Base-by-base conservation (phyloP, 192 early-diverging fungal species). In the Backusella tarrabulga region DNA sequence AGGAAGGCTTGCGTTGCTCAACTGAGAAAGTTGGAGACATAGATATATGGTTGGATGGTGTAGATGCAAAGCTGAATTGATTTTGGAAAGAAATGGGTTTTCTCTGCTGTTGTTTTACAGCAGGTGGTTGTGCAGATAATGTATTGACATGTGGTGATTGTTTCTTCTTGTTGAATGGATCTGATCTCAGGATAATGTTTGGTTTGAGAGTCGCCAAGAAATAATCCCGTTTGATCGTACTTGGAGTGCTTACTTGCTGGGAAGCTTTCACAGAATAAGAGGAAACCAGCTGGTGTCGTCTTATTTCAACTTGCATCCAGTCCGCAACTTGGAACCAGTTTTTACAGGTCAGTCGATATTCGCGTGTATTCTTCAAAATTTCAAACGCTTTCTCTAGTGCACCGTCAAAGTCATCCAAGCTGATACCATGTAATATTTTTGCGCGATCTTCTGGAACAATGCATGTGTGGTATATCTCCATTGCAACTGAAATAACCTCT, bases 231-330 rank as follows among this genome's bases (percentile, higher is more conserved):
- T 38, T 15, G 15, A 23, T 66, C 14, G 42, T 11, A 2, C 17
- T 78, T 52, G 19, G n/a, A 17, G 73, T 23, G 52, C 56, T 19
- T 79, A 69, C 6, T 67, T 41, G 38, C 44, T 36, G 17, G 15
- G 34, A 74, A 2, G 19, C 8, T 23, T 66, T 29, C 21, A 36
- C 74, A 67, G 67, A 34, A 23, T 68, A 72, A 21, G 75, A 72
- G 15, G 42, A 42, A 19, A 40, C 60, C 3, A 77, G 21, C 1
- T 71, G 46, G 34, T 77, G 76, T 4, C 68, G 67, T 15, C n/a
- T 17, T 19, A 81, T 81, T 77, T 81, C 82, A n/a, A 73, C 60
- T 34, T 80, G 74, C 44, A 83, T 73, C 82, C 82, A 83, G 40
- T 79, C 76, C 11, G 69, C 71, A 29, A 80, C 75, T 54, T 79